A percentile compares a stretch with the other conserved stretches of the same genome.
Conservation (phyloP, 768 basidiomycete species). For the Boletellus sp. region DNA sequence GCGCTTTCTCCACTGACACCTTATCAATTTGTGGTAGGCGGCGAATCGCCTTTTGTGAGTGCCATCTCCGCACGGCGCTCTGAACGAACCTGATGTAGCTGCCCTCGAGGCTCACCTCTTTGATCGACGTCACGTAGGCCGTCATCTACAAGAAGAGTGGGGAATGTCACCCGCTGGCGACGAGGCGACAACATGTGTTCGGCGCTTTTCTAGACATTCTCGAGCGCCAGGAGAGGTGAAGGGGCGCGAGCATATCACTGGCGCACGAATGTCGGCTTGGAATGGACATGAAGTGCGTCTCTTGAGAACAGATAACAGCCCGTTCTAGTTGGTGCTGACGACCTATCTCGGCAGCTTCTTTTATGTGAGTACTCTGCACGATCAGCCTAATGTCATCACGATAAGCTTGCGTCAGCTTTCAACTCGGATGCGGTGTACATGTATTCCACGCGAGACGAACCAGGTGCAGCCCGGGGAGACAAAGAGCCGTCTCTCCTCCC, state of each 20-base stretch:
- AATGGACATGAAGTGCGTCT: constrained; percentile 71
- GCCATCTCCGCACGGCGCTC: background rate
- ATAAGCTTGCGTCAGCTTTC: constrained; percentile 48
- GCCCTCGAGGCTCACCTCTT: constrained; percentile 45
- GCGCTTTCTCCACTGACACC: constrained; percentile 76
- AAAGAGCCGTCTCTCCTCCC: constrained; percentile 26
- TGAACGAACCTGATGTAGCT: background rate
- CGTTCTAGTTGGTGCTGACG: constrained; percentile 9
- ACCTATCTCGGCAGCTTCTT: constrained; percentile 44
- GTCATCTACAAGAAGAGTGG: constrained; percentile 64
- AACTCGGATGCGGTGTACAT: constrained; percentile 69
- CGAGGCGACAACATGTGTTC: constrained; percentile 72
- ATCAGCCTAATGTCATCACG: constrained; percentile 2
- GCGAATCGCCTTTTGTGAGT: constrained; percentile 72
- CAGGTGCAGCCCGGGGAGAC: constrained; percentile 27
- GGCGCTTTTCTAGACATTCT: constrained; percentile 62
- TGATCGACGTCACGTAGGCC: constrained; percentile 71
- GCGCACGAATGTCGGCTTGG: constrained; percentile 61
- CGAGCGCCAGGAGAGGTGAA: constrained; percentile 33
- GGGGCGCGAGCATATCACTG: constrained; percentile 65
- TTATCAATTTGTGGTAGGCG: constrained; percentile 82
- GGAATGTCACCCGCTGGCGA: constrained; percentile 48
- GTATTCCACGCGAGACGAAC: constrained; percentile 68
- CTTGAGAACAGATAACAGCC: background rate
- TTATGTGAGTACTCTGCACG: constrained; percentile 46